phyloP scores from a whole-genome alignment of 164 flowering plant genomes.

The Aristolochia fimbriata region DNA sequence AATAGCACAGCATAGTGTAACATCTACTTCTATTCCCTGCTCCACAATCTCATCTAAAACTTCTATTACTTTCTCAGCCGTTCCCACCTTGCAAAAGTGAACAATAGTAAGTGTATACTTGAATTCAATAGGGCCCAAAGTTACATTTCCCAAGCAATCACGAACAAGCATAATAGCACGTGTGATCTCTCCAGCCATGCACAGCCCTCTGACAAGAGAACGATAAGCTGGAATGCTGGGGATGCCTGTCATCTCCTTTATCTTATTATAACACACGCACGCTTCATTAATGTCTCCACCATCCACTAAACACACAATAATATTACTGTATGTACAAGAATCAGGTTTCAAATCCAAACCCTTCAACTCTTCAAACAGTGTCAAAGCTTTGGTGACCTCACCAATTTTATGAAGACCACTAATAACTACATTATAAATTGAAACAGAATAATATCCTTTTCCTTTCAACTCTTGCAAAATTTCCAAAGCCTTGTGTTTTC shows the following conservation, averaged over 20 bases:
- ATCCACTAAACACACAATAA: constrained; percentile 58
- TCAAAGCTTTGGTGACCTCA: constrained; percentile 41
- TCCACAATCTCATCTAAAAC: constrained; percentile 73
- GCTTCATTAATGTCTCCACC: constrained; percentile 53
- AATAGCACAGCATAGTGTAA: constrained; percentile 49
- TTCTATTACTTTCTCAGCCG: constrained; percentile 60
- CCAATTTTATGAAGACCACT: constrained; percentile 47
- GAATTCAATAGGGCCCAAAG: constrained; percentile 70
- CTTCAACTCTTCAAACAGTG: constrained; percentile 52
- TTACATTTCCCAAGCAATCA: constrained; percentile 66
- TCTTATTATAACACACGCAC: constrained; percentile 51
- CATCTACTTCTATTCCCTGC: constrained; percentile 46
- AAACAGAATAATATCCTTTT: constrained; percentile 42
- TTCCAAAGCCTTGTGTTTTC: constrained; percentile 34
- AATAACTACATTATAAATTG: constrained; percentile 64
- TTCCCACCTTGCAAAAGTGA: constrained; percentile 55
- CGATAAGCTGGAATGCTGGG: constrained; percentile 60
- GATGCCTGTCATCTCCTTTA: constrained; percentile 39
- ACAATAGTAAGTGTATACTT: constrained; percentile 63
- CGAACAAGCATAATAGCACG: constrained; percentile 68
- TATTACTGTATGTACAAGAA: constrained; percentile 44
- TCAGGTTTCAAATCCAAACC: constrained; percentile 39
- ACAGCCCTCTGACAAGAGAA: constrained; percentile 72
- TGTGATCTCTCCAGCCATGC: constrained; percentile 64
- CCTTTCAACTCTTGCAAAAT: constrained; percentile 49